Evolutionary conservation across 2,329 filamentous ascomycete genomes (phyloP).

Genomic region (Plenodomus lindquistii): DNA sequence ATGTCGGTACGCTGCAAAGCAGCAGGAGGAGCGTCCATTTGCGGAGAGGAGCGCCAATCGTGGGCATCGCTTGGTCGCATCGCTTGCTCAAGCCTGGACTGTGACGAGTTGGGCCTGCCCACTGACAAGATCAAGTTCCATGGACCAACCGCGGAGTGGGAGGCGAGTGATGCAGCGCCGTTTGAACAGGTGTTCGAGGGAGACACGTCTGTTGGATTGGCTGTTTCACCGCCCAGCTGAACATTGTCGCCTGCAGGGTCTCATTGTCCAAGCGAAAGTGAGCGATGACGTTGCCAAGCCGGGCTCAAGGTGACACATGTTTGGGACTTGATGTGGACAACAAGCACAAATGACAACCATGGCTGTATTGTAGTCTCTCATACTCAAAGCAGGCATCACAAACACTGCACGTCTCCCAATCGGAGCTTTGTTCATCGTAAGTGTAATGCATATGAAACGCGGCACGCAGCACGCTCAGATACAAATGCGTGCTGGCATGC

Average conservation of each 20-base stretch:
- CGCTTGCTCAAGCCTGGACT: slow-evolving; percentile 33
- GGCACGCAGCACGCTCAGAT: slow-evolving; percentile 30
- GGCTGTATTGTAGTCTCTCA: background rate
- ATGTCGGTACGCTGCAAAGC: slow-evolving; percentile 36
- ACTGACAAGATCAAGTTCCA: slow-evolving; percentile 14
- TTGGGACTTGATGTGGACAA: background rate
- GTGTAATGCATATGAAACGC: slow-evolving; percentile 7
- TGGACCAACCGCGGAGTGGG: slow-evolving; percentile 15
- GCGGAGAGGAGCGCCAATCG: slow-evolving; percentile 44
- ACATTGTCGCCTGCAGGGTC: slow-evolving; percentile 2
- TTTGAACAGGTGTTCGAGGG: slow-evolving; percentile 23
- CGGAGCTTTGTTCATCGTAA: background rate
- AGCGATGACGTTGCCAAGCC: slow-evolving; percentile 13
- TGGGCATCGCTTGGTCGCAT: slow-evolving; percentile 46
- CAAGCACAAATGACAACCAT: background rate
- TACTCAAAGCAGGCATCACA: too few relatives aligned
- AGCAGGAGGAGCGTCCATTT: slow-evolving; percentile 42
- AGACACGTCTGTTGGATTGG: slow-evolving; percentile 15
- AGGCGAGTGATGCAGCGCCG: slow-evolving; percentile 10
- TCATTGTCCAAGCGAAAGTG: slow-evolving; percentile 6
- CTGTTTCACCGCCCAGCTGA: slow-evolving; percentile 19
- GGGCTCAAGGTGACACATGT: background rate
- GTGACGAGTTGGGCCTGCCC: slow-evolving; percentile 20
- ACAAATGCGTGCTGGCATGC: slow-evolving; percentile 32
- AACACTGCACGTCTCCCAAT: background rate